Evolutionary conservation across 176 grass and related monocot species (phyloP).

Genomic region (Stipa capillata): DNA sequence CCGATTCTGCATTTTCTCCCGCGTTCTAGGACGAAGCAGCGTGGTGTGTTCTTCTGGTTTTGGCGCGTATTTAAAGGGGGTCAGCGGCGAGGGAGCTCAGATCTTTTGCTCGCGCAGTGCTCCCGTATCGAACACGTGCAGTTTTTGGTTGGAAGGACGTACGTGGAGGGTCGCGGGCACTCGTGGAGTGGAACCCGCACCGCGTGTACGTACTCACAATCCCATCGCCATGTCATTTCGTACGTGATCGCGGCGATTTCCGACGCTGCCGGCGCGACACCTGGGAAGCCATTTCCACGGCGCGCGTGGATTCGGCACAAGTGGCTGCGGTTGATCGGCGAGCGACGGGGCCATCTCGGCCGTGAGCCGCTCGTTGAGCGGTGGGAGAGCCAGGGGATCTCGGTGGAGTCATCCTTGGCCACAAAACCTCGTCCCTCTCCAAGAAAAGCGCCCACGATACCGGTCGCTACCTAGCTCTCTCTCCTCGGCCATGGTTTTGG

Average conservation of each 20-base stretch:
- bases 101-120: background rate
- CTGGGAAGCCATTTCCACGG: background rate
- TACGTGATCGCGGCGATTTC: too few species aligned
- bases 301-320: too few species aligned
- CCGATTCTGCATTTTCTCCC: too few species aligned
- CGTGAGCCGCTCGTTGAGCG: background rate
- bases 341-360: background rate
- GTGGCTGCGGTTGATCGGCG: background rate
- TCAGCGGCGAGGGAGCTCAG: background rate
- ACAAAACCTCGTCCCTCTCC: constrained; percentile 54
- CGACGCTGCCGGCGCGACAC: background rate
- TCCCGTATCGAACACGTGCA: background rate
- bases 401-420: constrained; percentile 29
- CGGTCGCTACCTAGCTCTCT: too few species aligned
- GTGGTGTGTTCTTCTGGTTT: background rate
- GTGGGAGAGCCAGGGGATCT: background rate
- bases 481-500: background rate
- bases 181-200: too few species aligned
- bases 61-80: background rate
- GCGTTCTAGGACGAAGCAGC: background rate
- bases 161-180: too few species aligned
- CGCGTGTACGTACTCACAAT: background rate
- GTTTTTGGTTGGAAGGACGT: background rate
- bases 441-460: too few species aligned
- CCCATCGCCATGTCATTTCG: background rate